Evolutionary conservation across 2,329 filamentous ascomycete genomes (phyloP), one percentile per base, ranked within the genome.

Genomic region (Talaromyces albobiverticillius): DNA sequence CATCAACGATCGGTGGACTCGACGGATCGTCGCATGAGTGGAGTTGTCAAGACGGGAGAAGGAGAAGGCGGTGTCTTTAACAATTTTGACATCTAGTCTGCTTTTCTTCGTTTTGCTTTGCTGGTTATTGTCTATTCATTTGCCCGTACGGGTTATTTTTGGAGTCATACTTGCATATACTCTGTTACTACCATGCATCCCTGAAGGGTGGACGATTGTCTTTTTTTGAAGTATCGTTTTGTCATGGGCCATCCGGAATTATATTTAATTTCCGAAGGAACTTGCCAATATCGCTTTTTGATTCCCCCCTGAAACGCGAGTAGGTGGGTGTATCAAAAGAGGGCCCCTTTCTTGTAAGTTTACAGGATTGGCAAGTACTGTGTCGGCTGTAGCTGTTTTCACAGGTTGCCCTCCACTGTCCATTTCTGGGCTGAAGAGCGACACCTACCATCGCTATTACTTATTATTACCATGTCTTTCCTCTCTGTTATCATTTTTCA

Each of bases 71-170:
- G 68, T 23, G 73, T 75, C 52, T 75, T 75, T 61, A 71, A 72
- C 57, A 69, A 74, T 60, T 73, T 75, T 67, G 71, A 74, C 62
- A 74, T 75, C 68, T 75, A 70, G 73, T 67, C 61, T 69, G 67
- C 71, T 67, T 62, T 66, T 65, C 64, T 66, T 65, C 61, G 13
- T 26, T 56, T 65, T 64, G n/a, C 16, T 23, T 32, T 46, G 14
- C 13, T 51, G 34, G 23, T 36, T 31, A 36, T 32, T 49, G n/a
- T 40, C 23, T 31, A 36, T 53, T 40, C 14, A 38, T 31, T 46
- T 36, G 34, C 18, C 18, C 41, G 36, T 38, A 22, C 18, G 36
- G 42, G 29, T 54, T 31, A 38, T 53, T 32, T n/a, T 45, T 45
- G 40, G 45, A 46, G 42, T 46, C 41, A 29, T 36, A 26, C 23